Base-by-base conservation (phyloP, 306 rosid genomes). In the Corylus americana region DNA sequence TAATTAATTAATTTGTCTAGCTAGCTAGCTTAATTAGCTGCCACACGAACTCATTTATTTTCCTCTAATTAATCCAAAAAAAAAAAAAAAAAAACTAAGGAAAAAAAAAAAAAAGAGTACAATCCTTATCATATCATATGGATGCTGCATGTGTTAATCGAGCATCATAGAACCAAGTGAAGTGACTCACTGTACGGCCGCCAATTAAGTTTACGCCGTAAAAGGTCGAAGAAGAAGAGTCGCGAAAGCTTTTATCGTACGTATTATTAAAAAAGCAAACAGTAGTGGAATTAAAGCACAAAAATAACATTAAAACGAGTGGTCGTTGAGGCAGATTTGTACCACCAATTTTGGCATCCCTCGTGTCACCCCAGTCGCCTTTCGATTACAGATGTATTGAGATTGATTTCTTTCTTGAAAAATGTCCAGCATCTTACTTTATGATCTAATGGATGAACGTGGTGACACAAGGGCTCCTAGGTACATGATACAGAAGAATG, bases 401-500 rank as follows among this genome's bases (percentile, higher is more conserved):
- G 86, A 90, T 84, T 68, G 20, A 25, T 49, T 58, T 70, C 58
- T 55, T 57, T 76, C 70, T 77, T 59, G 59, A 78, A 68, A 70
- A 61, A 79, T 76, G 83, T 67, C 79, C 83, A n/a, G 74, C 80
- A 75, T 83, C 74, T 71, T 45, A 78, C 37, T 67, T 4, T 25
- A 20, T 39, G 80, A 88, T 87, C 90, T 58, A 74, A 81, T 69
- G 92, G 93, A 79, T 72, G 66, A 6, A 51, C 20, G 84, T 44
- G 64, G 76, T 74, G 91, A 85, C 92, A 86, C 88, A 75, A 59
- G 55, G 78, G 82, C 80, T 82, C 71, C 67, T 12, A 69, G 25
- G 22, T 4, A 70, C 53, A 71, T 31, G 35, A 31, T 66, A 74
- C 80, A 57, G 70, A 16, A 59, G 77, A 84, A 84, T 77, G 80